Percentiles rank a stretch among this genome's conserved stretches.
phyloP scores from a whole-genome alignment of 2,329 filamentous ascomycete genomes.

The Alternaria novae-zelandiae region DNA sequence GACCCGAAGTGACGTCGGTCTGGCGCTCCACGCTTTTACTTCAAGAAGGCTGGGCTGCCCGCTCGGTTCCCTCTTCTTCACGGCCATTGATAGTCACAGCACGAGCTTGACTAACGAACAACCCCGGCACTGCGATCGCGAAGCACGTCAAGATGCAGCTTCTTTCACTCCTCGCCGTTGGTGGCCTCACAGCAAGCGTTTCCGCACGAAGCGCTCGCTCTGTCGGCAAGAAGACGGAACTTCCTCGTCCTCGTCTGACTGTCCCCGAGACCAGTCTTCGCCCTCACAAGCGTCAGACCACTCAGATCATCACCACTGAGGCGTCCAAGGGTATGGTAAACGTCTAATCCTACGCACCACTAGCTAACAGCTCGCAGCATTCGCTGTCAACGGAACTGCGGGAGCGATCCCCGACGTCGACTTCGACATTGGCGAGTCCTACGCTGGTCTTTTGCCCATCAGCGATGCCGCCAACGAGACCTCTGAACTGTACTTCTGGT shows the following conservation, averaged over 20 bases:
- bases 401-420: conserved; percentile 56
- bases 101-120: conserved; percentile 1
- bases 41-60: conserved; percentile 6
- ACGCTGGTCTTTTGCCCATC: conserved; percentile 61
- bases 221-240: conserved; percentile 38
- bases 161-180: conserved; percentile 38
- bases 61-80: background rate
- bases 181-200: conserved; percentile 34
- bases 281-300: conserved; percentile 28
- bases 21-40: background rate
- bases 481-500: conserved; percentile 62
- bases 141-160: conserved; percentile 36
- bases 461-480: conserved; percentile 54
- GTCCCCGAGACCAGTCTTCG: conserved; percentile 23
- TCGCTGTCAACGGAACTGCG: conserved; percentile 46
- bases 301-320: conserved; percentile 51
- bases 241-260: conserved; percentile 34
- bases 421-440: conserved; percentile 54
- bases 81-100: conserved; percentile 7
- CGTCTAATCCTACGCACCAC: no score
- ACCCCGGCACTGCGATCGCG: background rate
- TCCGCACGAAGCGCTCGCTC: conserved; percentile 38
- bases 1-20: conserved; percentile 14
- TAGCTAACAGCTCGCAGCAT: conserved; percentile 33
- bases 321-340: conserved; percentile 24